phyloP scores from a whole-genome alignment of 768 basidiomycete species.

The Lyophyllum decastes region DNA sequence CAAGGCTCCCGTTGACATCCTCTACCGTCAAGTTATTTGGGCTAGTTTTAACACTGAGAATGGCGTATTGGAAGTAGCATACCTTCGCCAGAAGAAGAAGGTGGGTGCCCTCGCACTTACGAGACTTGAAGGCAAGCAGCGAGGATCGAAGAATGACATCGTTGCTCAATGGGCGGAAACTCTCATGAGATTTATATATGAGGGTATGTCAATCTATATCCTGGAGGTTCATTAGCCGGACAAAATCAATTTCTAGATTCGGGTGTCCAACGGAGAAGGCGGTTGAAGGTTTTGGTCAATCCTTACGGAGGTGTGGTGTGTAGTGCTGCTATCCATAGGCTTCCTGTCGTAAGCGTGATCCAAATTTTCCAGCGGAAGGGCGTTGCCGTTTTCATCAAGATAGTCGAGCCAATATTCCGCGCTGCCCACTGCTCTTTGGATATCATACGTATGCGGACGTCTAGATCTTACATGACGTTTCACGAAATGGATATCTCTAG shows the following conservation, averaged over 20 bases:
- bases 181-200: constrained; percentile 61
- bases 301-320: constrained; percentile 78
- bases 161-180: constrained; percentile 54
- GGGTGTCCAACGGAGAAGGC: constrained; percentile 57
- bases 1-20: constrained; percentile 33
- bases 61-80: constrained; percentile 47
- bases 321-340: constrained; percentile 8
- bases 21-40: constrained; percentile 53
- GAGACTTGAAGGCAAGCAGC: constrained; percentile 43
- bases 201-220: constrained; percentile 41
- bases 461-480: not conserved
- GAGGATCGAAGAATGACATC: constrained; percentile 30
- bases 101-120: constrained; percentile 39
- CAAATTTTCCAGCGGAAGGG: constrained; percentile 59
- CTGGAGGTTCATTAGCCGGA: not conserved
- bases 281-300: constrained; percentile 74
- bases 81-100: constrained; percentile 47
- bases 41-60: constrained; percentile 39
- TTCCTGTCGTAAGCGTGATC: not conserved
- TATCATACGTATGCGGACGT: constrained; percentile 52
- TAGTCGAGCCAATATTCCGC: constrained; percentile 71
- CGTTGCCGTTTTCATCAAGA: constrained; percentile 48
- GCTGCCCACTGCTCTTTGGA: constrained; percentile 67
- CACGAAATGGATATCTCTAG: constrained; percentile 33
- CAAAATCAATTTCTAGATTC: constrained; percentile 19